Evolutionary conservation across 2,329 filamentous ascomycete species (phyloP).

Genomic region (Thyridium curvatum): DNA sequence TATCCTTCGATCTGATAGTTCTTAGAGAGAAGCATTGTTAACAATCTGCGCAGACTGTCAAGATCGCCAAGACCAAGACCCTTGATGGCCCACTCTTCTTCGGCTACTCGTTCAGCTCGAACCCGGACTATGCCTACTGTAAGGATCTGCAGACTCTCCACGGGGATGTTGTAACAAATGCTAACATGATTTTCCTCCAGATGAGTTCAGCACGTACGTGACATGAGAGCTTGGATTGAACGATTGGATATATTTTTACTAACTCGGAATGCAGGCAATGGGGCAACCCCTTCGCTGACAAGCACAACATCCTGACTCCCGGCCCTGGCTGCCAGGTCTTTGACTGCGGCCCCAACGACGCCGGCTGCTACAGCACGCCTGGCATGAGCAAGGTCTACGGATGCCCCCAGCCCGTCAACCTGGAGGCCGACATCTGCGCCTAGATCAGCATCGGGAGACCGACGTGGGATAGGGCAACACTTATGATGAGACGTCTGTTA

Average conservation of each 20-base stretch:
- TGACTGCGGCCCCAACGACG: conserved; percentile 26
- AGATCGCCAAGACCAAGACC: conserved; percentile 30
- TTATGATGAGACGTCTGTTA: too few relatives aligned
- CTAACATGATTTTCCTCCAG: conserved; percentile 14
- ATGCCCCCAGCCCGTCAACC: conserved; percentile 31
- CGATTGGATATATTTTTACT: too few relatives aligned
- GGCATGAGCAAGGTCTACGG: conserved; percentile 29
- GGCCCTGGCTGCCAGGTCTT: conserved; percentile 29
- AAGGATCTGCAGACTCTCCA: conserved; percentile 9
- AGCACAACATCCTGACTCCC: conserved; percentile 27
- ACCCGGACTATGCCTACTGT: conserved; percentile 32
- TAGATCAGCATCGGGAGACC: too few relatives aligned
- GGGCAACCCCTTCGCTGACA: conserved; percentile 31
- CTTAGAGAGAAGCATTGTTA: conserved; percentile 6
- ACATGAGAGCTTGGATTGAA: too few relatives aligned
- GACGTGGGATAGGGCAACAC: too few relatives aligned
- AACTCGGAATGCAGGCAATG: conserved; percentile 16
- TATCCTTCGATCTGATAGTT: background rate
- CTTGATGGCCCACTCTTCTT: conserved; percentile 31
- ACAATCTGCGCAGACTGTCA: conserved; percentile 25
- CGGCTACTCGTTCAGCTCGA: conserved; percentile 30
- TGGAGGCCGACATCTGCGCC: conserved; percentile 22
- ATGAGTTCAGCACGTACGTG: conserved; percentile 32
- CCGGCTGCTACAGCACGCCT: conserved; percentile 32
- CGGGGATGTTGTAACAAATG: background rate